phyloP scores from a whole-genome alignment of 2,329 filamentous ascomycete genomes.

The Venturia nashicola region DNA sequence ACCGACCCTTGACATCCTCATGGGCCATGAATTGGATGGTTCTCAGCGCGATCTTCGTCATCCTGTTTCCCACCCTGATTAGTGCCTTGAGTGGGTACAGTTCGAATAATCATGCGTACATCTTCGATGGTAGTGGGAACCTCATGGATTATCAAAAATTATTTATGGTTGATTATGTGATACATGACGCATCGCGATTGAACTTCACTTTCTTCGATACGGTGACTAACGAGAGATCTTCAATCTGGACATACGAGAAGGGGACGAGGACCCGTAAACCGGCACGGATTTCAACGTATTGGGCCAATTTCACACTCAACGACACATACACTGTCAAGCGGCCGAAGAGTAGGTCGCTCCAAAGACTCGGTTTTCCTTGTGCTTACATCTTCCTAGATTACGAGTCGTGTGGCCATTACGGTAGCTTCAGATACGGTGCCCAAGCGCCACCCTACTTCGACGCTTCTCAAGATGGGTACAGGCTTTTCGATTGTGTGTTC shows the following conservation, averaged over 20 bases:
- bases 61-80: constrained; percentile 14
- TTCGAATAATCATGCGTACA: constrained; percentile 10
- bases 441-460: background rate
- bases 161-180: constrained; percentile 9
- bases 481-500: background rate
- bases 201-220: background rate
- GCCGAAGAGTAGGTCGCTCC: background rate
- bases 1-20: constrained; percentile 13
- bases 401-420: background rate
- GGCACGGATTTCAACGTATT: background rate
- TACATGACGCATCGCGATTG: constrained; percentile 15
- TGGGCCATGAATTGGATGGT: constrained; percentile 16
- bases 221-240: background rate
- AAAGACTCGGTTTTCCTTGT: background rate
- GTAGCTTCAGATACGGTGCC: background rate
- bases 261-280: too few species aligned
- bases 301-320: background rate
- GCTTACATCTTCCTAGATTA: background rate
- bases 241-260: too few species aligned
- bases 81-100: constrained; percentile 17
- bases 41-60: constrained; percentile 13
- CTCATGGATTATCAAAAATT: background rate
- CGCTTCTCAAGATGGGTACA: background rate
- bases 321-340: background rate
- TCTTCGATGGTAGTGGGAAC: constrained; percentile 7